A percentile compares a stretch with the other conserved stretches of the same genome.
Evolutionary conservation across 2,329 filamentous ascomycete genomes (phyloP).

Genomic region (Exophiala phaeomuriformis): DNA sequence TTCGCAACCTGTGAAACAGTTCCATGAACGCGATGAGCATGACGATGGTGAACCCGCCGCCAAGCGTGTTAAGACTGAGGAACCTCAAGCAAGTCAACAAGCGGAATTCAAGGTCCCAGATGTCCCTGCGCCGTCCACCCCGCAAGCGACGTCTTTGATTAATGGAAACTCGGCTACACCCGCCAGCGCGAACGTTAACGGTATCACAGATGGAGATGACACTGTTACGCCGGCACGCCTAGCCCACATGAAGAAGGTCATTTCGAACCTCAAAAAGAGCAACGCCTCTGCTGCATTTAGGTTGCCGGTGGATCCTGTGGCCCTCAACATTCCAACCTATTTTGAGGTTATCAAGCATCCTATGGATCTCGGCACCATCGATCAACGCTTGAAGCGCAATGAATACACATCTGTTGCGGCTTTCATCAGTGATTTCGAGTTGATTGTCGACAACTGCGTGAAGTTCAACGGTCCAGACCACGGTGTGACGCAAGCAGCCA

Average conservation of each 20-base stretch:
- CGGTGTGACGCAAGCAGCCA: slow-evolving; percentile 61
- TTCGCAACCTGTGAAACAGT: slow-evolving; percentile 50
- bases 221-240: slow-evolving; percentile 21
- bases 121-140: slow-evolving; percentile 33
- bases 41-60: slow-evolving; percentile 56
- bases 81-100: slow-evolving; percentile 34
- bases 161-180: slow-evolving; percentile 29
- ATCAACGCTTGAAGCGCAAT: slow-evolving; percentile 65
- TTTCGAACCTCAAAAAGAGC: slow-evolving; percentile 63
- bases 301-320: slow-evolving; percentile 67
- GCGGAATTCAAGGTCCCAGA: slow-evolving; percentile 41
- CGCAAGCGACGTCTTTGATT: slow-evolving; percentile 9
- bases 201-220: slow-evolving; percentile 23
- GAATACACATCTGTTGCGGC: slow-evolving; percentile 63
- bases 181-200: slow-evolving; percentile 28
- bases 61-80: slow-evolving; percentile 72
- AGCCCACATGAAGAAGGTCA: slow-evolving; percentile 27
- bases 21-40: slow-evolving; percentile 67
- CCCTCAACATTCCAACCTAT: slow-evolving; percentile 67
- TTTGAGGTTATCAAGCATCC: slow-evolving; percentile 66
- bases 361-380: slow-evolving; percentile 78
- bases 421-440: slow-evolving; percentile 65
- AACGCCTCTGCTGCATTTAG: slow-evolving; percentile 70
- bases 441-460: slow-evolving; percentile 71
- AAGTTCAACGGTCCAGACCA: slow-evolving; percentile 78